These are phyloP conservation scores for Colletotrichum sp. DNA, from an alignment of 2,329 filamentous ascomycete species.

Conservation along the genomic window DNA sequence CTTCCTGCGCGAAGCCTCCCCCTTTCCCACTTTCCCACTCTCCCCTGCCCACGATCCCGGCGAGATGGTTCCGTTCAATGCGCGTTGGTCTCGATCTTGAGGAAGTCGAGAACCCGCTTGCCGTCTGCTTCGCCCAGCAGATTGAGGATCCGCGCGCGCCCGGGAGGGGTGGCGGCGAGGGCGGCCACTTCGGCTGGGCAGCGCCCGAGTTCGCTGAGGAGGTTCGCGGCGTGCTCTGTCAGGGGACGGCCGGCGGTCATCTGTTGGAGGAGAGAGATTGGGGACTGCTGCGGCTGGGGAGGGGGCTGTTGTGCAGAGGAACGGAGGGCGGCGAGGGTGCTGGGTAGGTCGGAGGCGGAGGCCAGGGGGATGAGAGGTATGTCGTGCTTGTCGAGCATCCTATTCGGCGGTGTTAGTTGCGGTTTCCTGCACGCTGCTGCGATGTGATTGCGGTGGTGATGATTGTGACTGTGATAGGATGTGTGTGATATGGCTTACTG, in stretches of 20 bases:
- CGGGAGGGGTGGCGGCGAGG: slow-evolving; percentile 23
- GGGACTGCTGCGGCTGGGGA: neutral
- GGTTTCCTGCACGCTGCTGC: neutral
- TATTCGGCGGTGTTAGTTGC: slow-evolving; percentile 19
- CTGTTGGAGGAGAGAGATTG: neutral
- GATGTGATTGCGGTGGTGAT: neutral
- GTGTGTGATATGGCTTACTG: slow-evolving; percentile 32
- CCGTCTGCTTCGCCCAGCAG: slow-evolving; percentile 34
- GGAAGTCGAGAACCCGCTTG: slow-evolving; percentile 31
- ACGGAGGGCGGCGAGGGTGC: slow-evolving; percentile 42
- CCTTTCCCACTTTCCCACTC: neutral
- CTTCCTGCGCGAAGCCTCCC: neutral
- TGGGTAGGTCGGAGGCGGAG: slow-evolving; percentile 36
- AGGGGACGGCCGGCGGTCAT: slow-evolving; percentile 28
- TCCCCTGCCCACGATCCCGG: neutral
- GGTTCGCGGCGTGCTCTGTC: slow-evolving; percentile 25
- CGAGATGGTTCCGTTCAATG: neutral
- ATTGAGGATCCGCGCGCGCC: slow-evolving; percentile 24
- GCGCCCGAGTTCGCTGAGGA: slow-evolving; percentile 32
- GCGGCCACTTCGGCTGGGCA: slow-evolving; percentile 30
- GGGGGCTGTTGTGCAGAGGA: slow-evolving; percentile 1
- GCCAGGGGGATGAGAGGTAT: slow-evolving; percentile 49
- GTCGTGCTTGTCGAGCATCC: slow-evolving; percentile 35
- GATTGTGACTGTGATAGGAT: neutral
- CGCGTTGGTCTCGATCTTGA: slow-evolving; percentile 23